A percentile compares a stretch with the other conserved stretches of the same genome.
phyloP scores from a whole-genome alignment of 768 basidiomycete species.

The Rhizopogon roseolus region DNA sequence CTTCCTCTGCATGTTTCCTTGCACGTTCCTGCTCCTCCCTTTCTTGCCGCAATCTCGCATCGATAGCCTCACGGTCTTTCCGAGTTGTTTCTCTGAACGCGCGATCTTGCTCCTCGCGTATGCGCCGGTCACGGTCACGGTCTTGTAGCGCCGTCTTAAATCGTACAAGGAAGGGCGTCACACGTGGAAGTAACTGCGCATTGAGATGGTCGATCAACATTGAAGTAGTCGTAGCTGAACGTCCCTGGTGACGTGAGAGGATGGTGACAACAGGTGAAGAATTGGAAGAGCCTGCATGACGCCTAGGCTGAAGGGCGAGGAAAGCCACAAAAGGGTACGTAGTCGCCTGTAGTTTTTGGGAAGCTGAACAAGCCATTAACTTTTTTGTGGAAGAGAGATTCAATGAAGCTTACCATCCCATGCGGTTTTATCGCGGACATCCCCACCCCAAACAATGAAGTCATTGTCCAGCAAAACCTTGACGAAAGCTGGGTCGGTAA shows the following conservation, averaged over 20 bases:
- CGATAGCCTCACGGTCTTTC: constrained; percentile 66
- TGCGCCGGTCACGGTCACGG: constrained; percentile 46
- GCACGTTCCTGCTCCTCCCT: constrained; percentile 29
- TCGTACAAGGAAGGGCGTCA: constrained; percentile 67
- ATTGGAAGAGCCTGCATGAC: constrained; percentile 30
- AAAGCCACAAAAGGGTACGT: constrained; percentile 94
- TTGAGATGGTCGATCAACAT: constrained; percentile 64
- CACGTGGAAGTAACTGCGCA: constrained; percentile 74
- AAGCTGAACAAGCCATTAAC: constrained; percentile 27
- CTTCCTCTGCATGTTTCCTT: constrained; percentile 24
- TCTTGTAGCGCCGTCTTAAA: constrained; percentile 49
- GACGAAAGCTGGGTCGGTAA: constrained; percentile 71
- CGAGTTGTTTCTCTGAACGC: constrained; percentile 65
- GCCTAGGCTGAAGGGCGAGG: constrained; percentile 77
- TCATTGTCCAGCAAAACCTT: constrained; percentile 66
- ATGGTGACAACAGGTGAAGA: constrained; percentile 62
- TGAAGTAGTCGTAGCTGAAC: constrained; percentile 57
- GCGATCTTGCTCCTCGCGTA: constrained; percentile 79
- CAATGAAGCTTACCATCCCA: constrained; percentile 53
- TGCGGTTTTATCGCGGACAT: constrained; percentile 77
- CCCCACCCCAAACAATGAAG: constrained; percentile 89
- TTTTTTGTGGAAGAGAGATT: constrained; percentile 6
- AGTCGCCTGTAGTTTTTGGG: constrained; percentile 78
- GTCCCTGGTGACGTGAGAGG: constrained; percentile 81
- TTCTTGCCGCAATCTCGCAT: constrained; percentile 47